Conservation (phyloP, 106 monocot genomes). For the Dioscorea dumetorum region DNA sequence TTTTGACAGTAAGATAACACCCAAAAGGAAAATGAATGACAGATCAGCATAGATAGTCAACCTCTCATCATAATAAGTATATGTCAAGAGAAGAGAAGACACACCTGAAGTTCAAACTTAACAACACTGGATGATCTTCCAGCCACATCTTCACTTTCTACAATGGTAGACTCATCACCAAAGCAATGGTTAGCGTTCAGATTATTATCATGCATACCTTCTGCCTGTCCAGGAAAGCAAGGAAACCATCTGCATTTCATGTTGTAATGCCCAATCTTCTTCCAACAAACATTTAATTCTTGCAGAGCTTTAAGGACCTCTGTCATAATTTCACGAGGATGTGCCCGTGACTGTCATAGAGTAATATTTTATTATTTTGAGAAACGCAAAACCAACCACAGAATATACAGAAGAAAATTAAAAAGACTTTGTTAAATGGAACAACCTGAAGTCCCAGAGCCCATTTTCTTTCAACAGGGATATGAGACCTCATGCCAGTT, state of each 20-base stretch:
- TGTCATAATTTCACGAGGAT: constrained; percentile 77
- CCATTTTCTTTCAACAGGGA: constrained; percentile 74
- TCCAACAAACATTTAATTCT: constrained; percentile 71
- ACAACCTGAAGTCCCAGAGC: constrained; percentile 83
- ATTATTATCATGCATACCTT: constrained; percentile 14
- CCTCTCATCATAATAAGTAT: background rate
- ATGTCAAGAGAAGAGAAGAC: background rate
- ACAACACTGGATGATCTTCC: constrained; percentile 32
- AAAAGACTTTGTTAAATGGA: background rate
- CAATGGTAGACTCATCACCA: constrained; percentile 51
- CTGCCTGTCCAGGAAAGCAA: constrained; percentile 17
- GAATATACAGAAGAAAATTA: too few species aligned
- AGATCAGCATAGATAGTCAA: too few species aligned
- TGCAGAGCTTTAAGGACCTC: constrained; percentile 79
- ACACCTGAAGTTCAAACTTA: constrained; percentile 99
- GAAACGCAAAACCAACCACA: too few species aligned
- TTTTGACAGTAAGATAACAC: too few species aligned
- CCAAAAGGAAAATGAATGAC: too few species aligned
- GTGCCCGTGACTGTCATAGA: constrained; percentile 58
- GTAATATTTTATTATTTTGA: too few species aligned
- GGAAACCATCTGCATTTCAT: constrained; percentile 73
- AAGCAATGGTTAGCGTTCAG: constrained; percentile 38
- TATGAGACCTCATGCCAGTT: constrained; percentile 32
- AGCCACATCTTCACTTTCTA: constrained; percentile 40
- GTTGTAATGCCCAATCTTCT: constrained; percentile 78